These are phyloP conservation scores for Poa annua DNA, from an alignment of 176 grass and related monocot genomes.

Conservation along the genomic window DNA sequence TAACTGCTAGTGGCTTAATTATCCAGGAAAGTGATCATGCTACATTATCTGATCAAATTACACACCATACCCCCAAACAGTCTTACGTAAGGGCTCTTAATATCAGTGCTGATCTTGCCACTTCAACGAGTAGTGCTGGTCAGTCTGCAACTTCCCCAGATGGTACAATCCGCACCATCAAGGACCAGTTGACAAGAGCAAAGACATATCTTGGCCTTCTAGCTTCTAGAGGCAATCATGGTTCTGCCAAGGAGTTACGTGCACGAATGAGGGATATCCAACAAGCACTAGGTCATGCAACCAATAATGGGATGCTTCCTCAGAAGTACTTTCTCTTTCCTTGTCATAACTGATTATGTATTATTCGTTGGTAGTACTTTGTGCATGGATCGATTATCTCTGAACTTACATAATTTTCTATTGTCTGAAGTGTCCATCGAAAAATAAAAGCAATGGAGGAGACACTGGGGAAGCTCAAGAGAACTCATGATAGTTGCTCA, in stretches of 20 bases:
- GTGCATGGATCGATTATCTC: constrained; percentile 11
- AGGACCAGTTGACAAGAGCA: constrained; percentile 78
- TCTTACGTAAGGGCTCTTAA: no score
- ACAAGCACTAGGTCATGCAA: constrained; percentile 61
- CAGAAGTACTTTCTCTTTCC: constrained; percentile 56
- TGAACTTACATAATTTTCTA: constrained; percentile 38
- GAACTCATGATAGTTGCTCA: constrained; percentile 74
- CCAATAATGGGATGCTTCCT: constrained; percentile 63
- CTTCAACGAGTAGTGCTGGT: constrained; percentile 26
- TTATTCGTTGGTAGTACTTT: neutral
- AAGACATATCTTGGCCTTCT: constrained; percentile 65
- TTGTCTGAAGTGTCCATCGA: constrained; percentile 54
- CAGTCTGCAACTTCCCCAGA: constrained; percentile 44
- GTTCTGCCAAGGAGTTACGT: constrained; percentile 68
- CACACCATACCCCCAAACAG: no score
- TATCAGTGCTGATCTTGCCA: constrained; percentile 25
- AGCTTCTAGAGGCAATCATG: constrained; percentile 73
- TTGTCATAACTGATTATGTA: constrained; percentile 1
- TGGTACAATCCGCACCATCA: constrained; percentile 60
- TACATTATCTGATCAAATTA: constrained; percentile 43
- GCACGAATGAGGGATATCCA: constrained; percentile 71
- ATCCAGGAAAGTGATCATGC: constrained; percentile 52
- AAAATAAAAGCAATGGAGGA: constrained; percentile 87
- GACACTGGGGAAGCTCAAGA: constrained; percentile 59
- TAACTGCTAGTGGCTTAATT: constrained; percentile 34